Evolutionary conservation across 2,329 filamentous ascomycete species (phyloP).

Genomic region (Aspergillus thermomutatus): DNA sequence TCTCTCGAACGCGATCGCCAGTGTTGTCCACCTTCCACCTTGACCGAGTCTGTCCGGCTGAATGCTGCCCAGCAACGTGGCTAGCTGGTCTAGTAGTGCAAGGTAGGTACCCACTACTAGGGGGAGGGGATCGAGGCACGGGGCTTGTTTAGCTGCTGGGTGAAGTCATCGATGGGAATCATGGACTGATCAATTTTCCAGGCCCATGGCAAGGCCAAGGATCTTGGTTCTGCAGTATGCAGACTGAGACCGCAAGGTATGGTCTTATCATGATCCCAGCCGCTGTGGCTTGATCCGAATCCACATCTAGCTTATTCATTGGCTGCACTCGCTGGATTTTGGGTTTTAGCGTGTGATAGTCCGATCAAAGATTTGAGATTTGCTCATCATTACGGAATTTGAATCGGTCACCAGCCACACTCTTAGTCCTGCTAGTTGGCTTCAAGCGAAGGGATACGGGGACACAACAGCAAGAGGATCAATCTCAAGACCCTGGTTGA

Average conservation of each 20-base stretch:
- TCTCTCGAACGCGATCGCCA: not conserved
- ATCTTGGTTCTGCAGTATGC: not conserved
- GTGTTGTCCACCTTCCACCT: not conserved
- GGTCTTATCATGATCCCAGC: constrained; percentile 4
- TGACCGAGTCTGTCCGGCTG: not conserved
- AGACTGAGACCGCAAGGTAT: not conserved
- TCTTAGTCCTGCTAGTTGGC: not conserved
- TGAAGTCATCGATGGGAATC: constrained; percentile 7
- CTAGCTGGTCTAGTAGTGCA: not conserved
- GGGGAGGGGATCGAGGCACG: not conserved
- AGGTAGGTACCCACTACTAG: not conserved
- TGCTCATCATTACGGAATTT: not conserved
- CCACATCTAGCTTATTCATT: not conserved
- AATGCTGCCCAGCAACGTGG: not conserved
- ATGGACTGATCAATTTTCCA: constrained; percentile 1
- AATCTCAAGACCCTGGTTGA: no score
- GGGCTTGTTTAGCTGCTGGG: constrained; percentile 7
- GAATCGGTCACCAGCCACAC: not conserved
- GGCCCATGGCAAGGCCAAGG: not conserved
- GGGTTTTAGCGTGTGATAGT: not conserved
- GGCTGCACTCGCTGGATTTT: not conserved
- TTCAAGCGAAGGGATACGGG: not conserved
- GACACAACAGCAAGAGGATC: no score
- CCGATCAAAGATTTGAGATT: not conserved
- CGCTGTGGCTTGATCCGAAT: constrained; percentile 1